These are phyloP conservation scores for Apophysomyces ossiformis DNA, from an alignment of 371 early-diverging fungal species.

Conservation along the genomic window DNA sequence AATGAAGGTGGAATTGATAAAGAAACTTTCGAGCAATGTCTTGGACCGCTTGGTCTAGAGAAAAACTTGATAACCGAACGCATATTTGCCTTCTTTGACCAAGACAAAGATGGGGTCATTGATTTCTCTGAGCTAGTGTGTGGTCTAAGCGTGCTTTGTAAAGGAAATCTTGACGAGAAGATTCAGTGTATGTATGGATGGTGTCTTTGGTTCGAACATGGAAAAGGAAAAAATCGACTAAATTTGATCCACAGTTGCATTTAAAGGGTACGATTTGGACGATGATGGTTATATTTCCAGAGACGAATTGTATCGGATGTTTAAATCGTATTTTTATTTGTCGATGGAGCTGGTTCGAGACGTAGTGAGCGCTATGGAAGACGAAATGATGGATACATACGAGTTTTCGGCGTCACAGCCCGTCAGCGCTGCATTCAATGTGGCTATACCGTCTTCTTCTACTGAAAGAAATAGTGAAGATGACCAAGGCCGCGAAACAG, in stretches of 20 bases:
- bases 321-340: constrained; percentile 89
- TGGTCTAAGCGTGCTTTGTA: constrained; percentile 83
- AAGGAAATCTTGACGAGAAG: constrained; percentile 89
- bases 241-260: constrained; percentile 63
- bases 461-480: constrained; percentile 27
- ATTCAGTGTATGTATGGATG: constrained; percentile 67
- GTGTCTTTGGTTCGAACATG: no score
- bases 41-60: constrained; percentile 87
- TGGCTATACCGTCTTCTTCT: constrained; percentile 68
- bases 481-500: constrained; percentile 17
- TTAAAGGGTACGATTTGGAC: constrained; percentile 93
- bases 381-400: constrained; percentile 86
- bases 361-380: constrained; percentile 89
- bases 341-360: constrained; percentile 90
- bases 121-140: constrained; percentile 83
- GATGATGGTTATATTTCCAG: constrained; percentile 86
- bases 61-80: constrained; percentile 87
- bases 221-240: neutral
- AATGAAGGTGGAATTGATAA: constrained; percentile 75
- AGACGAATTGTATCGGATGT: constrained; percentile 86
- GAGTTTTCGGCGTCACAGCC: constrained; percentile 92
- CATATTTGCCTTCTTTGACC: constrained; percentile 91
- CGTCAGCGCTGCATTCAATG: constrained; percentile 91
- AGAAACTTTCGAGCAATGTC: constrained; percentile 81
- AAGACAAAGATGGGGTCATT: constrained; percentile 76